These are phyloP conservation scores for Colletotrichum orbiculare DNA, from an alignment of 2,329 filamentous ascomycete species.

Conservation along the genomic window DNA sequence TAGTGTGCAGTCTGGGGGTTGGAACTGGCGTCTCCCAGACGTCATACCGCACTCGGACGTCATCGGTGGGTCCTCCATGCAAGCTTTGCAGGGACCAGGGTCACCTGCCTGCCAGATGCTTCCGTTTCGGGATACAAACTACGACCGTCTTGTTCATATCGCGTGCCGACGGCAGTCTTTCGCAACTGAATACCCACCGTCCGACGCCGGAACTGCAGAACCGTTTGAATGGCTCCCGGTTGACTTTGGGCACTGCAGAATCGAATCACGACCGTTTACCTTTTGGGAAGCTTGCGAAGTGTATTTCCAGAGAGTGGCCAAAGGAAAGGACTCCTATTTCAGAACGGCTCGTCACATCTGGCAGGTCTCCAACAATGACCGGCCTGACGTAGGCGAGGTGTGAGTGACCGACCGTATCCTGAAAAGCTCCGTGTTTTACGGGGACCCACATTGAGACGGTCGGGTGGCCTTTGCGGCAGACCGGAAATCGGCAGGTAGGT, in stretches of 20 bases:
- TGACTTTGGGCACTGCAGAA: not conserved
- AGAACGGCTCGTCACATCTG: not conserved
- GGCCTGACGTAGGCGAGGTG: too few relatives aligned
- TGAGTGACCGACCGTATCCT: conserved; percentile 16
- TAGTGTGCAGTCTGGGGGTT: conserved; percentile 28
- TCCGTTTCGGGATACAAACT: conserved; percentile 28
- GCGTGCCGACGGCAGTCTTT: conserved; percentile 14
- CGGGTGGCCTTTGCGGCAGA: conserved; percentile 13
- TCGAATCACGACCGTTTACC: not conserved
- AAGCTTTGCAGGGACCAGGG: conserved; percentile 31
- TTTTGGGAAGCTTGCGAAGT: too few relatives aligned
- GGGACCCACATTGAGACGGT: conserved; percentile 23
- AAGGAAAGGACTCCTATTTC: conserved; percentile 1
- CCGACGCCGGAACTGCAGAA: not conserved
- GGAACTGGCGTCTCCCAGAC: conserved; percentile 24
- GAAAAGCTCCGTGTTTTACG: conserved; percentile 28
- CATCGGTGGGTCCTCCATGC: conserved; percentile 31
- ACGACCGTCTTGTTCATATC: not conserved
- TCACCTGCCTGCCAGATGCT: conserved; percentile 11
- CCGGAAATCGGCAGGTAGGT: conserved; percentile 30
- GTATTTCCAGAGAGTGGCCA: too few relatives aligned
- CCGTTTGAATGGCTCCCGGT: too few relatives aligned
- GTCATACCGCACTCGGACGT: conserved; percentile 35
- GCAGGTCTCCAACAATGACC: too few relatives aligned
- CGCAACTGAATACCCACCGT: not conserved